Conservation (phyloP, 2,329 filamentous ascomycete species). For the Periglandula ipomoeae region DNA sequence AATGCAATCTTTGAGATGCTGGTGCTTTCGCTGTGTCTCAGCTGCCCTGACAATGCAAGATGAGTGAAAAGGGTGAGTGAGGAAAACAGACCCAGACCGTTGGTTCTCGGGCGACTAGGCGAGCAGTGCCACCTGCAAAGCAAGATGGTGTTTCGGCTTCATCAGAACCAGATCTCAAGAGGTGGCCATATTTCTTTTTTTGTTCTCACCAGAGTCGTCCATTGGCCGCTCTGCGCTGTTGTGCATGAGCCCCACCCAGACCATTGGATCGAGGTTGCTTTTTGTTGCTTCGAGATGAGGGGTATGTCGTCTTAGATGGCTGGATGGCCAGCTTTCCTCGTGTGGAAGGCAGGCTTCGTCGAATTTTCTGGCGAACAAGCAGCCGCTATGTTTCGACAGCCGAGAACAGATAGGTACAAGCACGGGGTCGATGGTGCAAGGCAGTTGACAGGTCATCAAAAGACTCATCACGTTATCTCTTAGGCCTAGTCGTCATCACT, state of each 20-base stretch:
- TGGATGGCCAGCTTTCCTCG: no score
- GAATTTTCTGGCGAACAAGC: no score
- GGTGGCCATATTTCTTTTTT: conserved; percentile 1
- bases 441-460: no score
- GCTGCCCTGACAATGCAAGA: not conserved
- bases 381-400: no score
- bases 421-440: no score
- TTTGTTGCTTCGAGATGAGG: not conserved
- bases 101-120: not conserved
- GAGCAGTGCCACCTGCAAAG: no score
- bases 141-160: no score
- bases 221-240: not conserved
- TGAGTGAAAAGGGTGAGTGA: not conserved
- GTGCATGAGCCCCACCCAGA: not conserved
- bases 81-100: not conserved
- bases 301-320: no score
- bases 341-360: no score
- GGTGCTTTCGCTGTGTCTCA: not conserved
- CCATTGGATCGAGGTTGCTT: not conserved
- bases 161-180: not conserved
- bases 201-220: not conserved
- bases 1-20: not conserved
- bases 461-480: no score
- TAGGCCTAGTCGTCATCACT: no score
- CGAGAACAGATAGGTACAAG: no score